phyloP scores from a whole-genome alignment of 192 early-diverging fungal species.

The Chytriomyces confervae region DNA sequence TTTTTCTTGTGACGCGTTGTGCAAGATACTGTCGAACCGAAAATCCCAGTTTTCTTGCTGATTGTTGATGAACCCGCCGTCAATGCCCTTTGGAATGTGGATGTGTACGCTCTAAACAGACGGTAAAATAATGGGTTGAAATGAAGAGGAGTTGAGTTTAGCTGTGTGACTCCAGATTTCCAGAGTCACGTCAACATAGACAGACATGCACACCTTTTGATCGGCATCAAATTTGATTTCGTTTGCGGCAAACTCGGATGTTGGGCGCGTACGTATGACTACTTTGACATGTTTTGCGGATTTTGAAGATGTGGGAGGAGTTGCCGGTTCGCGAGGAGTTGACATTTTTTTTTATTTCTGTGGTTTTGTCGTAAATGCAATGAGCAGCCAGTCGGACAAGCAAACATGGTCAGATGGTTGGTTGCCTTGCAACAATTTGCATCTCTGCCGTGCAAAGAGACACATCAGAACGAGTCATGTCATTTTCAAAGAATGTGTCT shows the following conservation, averaged over 20 bases:
- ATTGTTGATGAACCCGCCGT: constrained; percentile 71
- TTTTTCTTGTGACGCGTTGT: constrained; percentile 66
- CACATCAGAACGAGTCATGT: too few relatives aligned
- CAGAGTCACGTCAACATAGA: background rate
- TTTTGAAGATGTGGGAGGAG: background rate
- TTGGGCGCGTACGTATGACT: constrained; percentile 65
- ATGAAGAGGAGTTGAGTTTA: too few relatives aligned
- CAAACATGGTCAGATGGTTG: too few relatives aligned
- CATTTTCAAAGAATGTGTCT: too few relatives aligned
- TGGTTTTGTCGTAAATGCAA: too few relatives aligned
- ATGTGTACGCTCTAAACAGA: constrained; percentile 52
- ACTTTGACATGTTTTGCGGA: constrained; percentile 65
- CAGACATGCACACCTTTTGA: constrained; percentile 39
- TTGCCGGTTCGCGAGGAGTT: background rate
- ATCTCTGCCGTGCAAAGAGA: too few relatives aligned
- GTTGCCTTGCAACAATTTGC: too few relatives aligned
- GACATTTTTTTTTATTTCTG: too few relatives aligned
- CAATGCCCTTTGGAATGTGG: constrained; percentile 63
- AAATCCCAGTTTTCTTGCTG: constrained; percentile 73
- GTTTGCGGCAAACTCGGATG: constrained; percentile 59
- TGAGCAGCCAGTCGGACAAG: too few relatives aligned
- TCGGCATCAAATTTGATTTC: constrained; percentile 56
- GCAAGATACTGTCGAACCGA: constrained; percentile 62
- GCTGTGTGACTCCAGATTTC: too few relatives aligned
- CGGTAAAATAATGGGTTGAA: too few relatives aligned